These are phyloP conservation scores for Saccharomyces hybrid DNA, from an alignment of 1,139 yeast species.

Conservation along the genomic window DNA sequence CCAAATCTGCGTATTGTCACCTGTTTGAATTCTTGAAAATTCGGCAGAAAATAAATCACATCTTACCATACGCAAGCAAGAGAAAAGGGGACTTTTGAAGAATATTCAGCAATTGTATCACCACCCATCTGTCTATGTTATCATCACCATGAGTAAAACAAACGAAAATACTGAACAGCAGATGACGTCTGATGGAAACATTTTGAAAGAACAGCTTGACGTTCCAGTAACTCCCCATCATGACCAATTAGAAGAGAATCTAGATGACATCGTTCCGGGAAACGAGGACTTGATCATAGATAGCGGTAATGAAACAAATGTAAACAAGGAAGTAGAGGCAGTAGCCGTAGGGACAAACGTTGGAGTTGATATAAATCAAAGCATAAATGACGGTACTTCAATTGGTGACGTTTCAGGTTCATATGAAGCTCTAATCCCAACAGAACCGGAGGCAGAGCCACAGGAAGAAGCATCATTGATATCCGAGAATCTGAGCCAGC, in stretches of 20 bases:
- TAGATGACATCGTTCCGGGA: background rate
- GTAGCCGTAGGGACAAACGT: background rate
- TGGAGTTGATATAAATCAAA: background rate
- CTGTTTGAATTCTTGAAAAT: background rate
- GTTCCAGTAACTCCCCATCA: background rate
- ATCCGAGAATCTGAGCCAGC: background rate
- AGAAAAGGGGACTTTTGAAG: background rate
- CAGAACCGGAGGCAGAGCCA: background rate
- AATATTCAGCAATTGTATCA: background rate
- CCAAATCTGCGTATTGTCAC: background rate
- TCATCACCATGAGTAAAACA: background rate
- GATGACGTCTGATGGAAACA: background rate
- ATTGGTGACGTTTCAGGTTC: background rate
- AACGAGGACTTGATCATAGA: background rate
- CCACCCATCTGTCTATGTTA: background rate
- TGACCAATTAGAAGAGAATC: background rate
- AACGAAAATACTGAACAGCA: background rate
- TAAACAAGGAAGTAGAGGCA: background rate
- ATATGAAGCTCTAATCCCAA: background rate
- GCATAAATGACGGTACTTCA: background rate
- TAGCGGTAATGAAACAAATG: background rate
- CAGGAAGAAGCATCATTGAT: conserved; percentile 56
- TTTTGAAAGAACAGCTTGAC: background rate
- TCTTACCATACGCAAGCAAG: background rate
- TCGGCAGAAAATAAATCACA: background rate